Conservation (phyloP, 2,329 filamentous ascomycete species). For the Stagonosporopsis chrysanthemi region DNA sequence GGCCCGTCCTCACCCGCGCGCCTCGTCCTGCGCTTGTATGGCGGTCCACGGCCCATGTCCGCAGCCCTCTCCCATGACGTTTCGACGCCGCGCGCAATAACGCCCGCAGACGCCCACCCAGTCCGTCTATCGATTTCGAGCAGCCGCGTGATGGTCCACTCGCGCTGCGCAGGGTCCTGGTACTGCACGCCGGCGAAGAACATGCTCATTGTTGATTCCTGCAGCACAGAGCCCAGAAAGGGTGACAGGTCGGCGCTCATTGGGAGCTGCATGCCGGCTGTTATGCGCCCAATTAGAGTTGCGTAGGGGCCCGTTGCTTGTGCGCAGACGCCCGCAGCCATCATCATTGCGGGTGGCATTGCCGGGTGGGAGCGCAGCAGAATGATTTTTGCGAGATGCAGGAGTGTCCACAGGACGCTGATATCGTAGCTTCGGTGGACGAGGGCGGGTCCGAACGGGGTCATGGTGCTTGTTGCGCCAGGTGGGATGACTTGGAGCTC, state of each 20-base stretch:
- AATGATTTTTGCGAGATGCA: slow-evolving; percentile 83
- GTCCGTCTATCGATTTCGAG: slow-evolving; percentile 79
- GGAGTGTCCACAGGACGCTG: slow-evolving; percentile 85
- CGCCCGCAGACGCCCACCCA: slow-evolving; percentile 83
- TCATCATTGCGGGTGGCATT: slow-evolving; percentile 91
- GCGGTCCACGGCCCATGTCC: slow-evolving; percentile 76
- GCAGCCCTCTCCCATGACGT: slow-evolving; percentile 80
- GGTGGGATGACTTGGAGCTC: slow-evolving; percentile 68
- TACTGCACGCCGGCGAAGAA: slow-evolving; percentile 90
- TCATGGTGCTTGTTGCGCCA: slow-evolving; percentile 48
- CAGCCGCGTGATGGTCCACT: slow-evolving; percentile 78
- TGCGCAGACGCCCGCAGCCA: slow-evolving; percentile 81
- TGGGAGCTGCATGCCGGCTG: slow-evolving; percentile 68
- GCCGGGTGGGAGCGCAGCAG: slow-evolving; percentile 82
- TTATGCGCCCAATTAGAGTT: slow-evolving; percentile 79
- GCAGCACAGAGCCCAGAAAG: slow-evolving; percentile 78
- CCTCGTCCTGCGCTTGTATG: slow-evolving; percentile 60
- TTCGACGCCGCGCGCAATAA: slow-evolving; percentile 86
- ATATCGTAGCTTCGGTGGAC: slow-evolving; percentile 89
- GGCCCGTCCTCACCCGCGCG: slow-evolving; percentile 30
- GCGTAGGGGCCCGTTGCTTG: slow-evolving; percentile 74
- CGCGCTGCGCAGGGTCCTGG: slow-evolving; percentile 73
- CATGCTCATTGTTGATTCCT: slow-evolving; percentile 80
- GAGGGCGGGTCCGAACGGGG: slow-evolving; percentile 82
- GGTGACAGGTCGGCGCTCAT: slow-evolving; percentile 67